Conservation (phyloP, 345 rosid genomes). For the Linum lewisii region DNA sequence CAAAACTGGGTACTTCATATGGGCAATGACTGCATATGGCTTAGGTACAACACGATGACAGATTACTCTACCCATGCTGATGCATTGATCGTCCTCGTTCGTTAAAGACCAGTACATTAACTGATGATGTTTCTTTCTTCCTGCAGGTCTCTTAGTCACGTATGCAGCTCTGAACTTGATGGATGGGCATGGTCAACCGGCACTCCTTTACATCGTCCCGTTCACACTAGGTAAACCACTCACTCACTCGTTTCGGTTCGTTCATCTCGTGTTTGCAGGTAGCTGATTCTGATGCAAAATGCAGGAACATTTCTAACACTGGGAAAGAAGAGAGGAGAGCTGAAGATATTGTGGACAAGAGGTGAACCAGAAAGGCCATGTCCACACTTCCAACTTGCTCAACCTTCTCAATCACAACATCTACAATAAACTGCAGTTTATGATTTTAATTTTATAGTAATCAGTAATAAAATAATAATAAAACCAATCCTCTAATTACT, state of each 20-base stretch:
- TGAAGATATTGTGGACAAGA: constrained; percentile 61
- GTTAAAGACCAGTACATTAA: background rate
- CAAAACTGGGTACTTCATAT: constrained; percentile 68
- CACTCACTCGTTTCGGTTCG: background rate
- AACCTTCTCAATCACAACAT: background rate
- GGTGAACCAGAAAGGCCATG: constrained; percentile 63
- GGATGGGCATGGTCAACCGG: constrained; percentile 33
- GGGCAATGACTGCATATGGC: constrained; percentile 95
- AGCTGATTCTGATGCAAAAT: background rate
- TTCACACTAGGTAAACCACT: constrained; percentile 22
- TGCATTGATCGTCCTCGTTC: background rate
- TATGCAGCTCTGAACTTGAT: constrained; percentile 28
- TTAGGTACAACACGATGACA: constrained; percentile 36
- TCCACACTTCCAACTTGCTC: background rate
- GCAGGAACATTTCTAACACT: constrained; percentile 68
- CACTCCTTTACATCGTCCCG: constrained; percentile 27
- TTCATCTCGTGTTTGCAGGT: background rate
- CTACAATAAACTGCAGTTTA: too few species aligned
- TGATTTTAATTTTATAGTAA: too few species aligned
- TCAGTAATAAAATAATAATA: too few species aligned
- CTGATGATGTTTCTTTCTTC: background rate
- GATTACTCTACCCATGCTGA: background rate
- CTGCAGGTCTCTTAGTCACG: constrained; percentile 25
- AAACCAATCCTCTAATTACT: background rate
- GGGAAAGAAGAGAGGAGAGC: constrained; percentile 81